A percentile compares a stretch with the other conserved stretches of the same genome.
These are phyloP conservation scores for Hordeum marinum DNA, from an alignment of 176 grass and related monocot genomes.

Conservation along the genomic window DNA sequence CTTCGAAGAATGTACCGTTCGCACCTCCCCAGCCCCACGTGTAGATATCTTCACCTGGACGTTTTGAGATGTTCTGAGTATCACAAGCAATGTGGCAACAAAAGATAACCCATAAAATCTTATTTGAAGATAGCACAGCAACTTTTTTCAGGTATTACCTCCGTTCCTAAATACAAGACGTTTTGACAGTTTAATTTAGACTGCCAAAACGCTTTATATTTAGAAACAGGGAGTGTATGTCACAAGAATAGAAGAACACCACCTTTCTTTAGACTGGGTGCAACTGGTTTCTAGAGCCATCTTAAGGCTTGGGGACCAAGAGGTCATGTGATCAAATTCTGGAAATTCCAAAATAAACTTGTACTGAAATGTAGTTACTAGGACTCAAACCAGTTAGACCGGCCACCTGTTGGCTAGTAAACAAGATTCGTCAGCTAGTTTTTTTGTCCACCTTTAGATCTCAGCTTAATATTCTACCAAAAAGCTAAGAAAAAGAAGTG, in stretches of 20 bases:
- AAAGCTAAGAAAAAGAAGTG: background rate
- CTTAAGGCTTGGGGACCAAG: background rate
- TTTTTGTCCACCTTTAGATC: background rate
- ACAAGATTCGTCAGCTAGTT: background rate
- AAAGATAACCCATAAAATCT: background rate
- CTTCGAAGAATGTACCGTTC: conserved; percentile 86
- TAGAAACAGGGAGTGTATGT: background rate
- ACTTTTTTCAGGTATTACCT: background rate
- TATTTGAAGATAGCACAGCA: background rate
- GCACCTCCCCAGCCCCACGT: conserved; percentile 97
- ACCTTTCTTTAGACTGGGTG: background rate
- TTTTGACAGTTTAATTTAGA: no score
- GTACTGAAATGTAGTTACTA: background rate
- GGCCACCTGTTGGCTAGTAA: background rate
- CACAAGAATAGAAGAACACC: background rate
- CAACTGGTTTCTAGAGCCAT: background rate
- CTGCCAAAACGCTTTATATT: no score
- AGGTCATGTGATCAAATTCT: background rate
- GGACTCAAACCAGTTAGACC: background rate
- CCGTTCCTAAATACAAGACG: no score
- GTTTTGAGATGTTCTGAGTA: conserved; percentile 25
- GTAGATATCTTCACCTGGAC: conserved; percentile 72
- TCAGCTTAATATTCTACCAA: background rate
- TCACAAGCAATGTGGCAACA: conserved; percentile 5
- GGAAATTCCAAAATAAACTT: background rate